Conservation (phyloP, 139 green algal species). For the Yamagishiella unicocca region DNA sequence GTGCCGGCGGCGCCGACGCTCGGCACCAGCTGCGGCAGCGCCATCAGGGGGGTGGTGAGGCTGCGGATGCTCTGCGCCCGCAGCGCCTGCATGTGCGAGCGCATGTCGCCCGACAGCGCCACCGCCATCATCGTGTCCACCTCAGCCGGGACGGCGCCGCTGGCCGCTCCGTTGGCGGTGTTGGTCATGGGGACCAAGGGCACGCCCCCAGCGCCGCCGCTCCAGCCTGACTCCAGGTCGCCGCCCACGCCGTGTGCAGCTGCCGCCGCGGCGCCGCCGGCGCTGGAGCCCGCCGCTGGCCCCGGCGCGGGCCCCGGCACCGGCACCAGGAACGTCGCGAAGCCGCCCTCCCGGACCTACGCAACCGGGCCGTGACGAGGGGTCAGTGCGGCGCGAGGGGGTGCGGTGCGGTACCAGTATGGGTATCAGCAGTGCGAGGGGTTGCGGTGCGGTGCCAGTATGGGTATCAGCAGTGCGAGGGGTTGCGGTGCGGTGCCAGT, state of each 20-base stretch:
- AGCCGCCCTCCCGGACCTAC: slow-evolving; percentile 6
- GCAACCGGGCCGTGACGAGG: too few species aligned
- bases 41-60: slow-evolving; percentile 6
- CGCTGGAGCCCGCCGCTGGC: background rate
- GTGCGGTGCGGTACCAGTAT: too few species aligned
- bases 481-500: too few species aligned
- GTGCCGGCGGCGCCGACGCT: background rate
- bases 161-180: background rate
- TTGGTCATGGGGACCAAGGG: background rate
- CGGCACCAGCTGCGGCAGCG: slow-evolving; percentile 30
- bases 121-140: slow-evolving; percentile 34
- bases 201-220: background rate
- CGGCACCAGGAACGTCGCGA: slow-evolving; percentile 39
- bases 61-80: slow-evolving; percentile 35
- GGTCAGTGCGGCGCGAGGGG: too few species aligned
- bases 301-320: slow-evolving; percentile 2
- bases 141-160: background rate
- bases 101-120: slow-evolving; percentile 34
- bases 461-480: too few species aligned
- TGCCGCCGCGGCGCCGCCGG: background rate
- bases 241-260: too few species aligned
- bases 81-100: slow-evolving; percentile 40
- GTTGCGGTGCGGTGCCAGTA: too few species aligned
- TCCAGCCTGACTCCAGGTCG: slow-evolving; percentile 1
- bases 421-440: too few species aligned